Base-by-base conservation (phyloP, 495 filamentous ascomycete species). In the Parathielavia hyrcaniae region DNA sequence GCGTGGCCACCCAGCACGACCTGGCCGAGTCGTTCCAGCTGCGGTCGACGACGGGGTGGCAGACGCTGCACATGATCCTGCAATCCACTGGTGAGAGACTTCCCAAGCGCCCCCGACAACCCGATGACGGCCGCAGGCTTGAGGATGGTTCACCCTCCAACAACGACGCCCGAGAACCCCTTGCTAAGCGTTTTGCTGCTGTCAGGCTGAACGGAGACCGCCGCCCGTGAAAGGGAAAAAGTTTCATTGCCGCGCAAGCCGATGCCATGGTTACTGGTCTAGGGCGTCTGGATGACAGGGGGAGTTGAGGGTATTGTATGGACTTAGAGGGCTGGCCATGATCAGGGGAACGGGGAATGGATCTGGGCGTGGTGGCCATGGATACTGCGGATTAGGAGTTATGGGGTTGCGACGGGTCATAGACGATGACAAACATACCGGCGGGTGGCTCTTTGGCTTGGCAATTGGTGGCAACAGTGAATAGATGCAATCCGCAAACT, bases 141-240 rank as follows among this genome's bases (percentile, higher is more conserved):
- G 38, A n/a, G 3, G 36, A 34, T 22, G 45, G 4, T 48, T 13
- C 23, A 12, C 10, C 44, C 13, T 26, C 22, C 23, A 19, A 65
- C 64, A 61, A 52, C 56, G 58, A 66, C 63, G 69, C 63, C 63
- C 66, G 69, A 66, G 88, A 88, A 81, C 85, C 85, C 68, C 87
- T 96, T 89, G 85, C 91, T 96, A 97, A 97, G 86, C 86, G 89
- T 81, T 87, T 97, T 80, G 91, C 91, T 86, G 88, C 88, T 82
- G 84, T 95, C 90, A 96, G 89, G 83, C 80, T 97, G 83, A 91
- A 78, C 64, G 73, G 74, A 50, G 10, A 19, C 30, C 46, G 45
- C 23, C 9, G 19, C 22, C 10, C 36, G 14, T 30, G 6, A 30
- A 30, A n/a, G n/a, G n/a, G n/a, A n/a, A 30, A 30, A 30, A 30